Evolutionary conservation across 305 asterid species (phyloP), one percentile per base, ranked within the genome.

Genomic region (Rubia balearica): DNA sequence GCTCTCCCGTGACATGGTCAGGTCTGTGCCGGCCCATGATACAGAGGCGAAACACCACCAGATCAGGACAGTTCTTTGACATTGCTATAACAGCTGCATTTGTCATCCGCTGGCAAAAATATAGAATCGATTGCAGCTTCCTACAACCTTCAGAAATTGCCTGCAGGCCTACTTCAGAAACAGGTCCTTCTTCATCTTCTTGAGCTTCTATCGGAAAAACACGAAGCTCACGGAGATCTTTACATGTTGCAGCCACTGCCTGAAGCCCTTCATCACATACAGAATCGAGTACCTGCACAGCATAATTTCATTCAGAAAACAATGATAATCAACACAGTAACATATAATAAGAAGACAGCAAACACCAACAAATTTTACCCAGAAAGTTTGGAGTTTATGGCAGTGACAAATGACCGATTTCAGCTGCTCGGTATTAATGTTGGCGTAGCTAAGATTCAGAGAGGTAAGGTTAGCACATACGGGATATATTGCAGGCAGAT

Each of bases 71-170:
- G 76, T 85, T 83, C 76, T 75, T 73, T 60, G 89, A 85, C 81
- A 83, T 83, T 62, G 87, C 84, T 60, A 81, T 63, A 38, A 85
- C 83, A 72, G 89, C 89, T 46, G 81, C 84, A 79, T 85, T 85
- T 41, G 87, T 85, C 87, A 85, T 85, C 62, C 75, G 67, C 68
- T 83, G 87, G 71, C 89, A 85, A 65, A 85, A 85, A 61, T 77
- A 85, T 10, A 85, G 77, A 74, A 85, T 77, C 30, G 87, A 85
- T 74, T 74, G 78, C 71, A 85, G 74, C 80, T 85, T 85, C 77
- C 85, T 73, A 67, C 89, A 85, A 21, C 89, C 89, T 75, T 83
- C 85, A 36, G 89, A 83, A 71, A 85, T 85, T 7, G 87, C 83
- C 12, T 70, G 84, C n/a, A 85, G 83, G 64, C 87, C 89, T 6